Evolutionary conservation across 192 early-diverging fungal genomes (phyloP).

Genomic region (Geosiphon pyriformis): DNA sequence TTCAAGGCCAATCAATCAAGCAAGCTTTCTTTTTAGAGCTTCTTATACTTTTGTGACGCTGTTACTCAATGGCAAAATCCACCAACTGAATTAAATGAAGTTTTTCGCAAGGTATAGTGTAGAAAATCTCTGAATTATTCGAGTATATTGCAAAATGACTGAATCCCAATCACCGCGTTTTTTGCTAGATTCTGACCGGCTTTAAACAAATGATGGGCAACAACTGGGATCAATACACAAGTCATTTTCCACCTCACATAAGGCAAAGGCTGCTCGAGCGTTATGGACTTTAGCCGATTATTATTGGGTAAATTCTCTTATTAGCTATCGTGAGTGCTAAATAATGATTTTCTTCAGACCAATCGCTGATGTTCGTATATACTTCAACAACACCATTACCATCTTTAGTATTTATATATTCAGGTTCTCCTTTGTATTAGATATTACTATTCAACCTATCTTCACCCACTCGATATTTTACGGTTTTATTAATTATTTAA

Average conservation of each 20-base stretch:
- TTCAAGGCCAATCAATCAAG: neutral
- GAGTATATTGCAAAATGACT: too few species aligned
- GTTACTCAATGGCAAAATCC: conserved; percentile 72
- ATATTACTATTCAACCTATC: too few species aligned
- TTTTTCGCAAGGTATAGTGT: conserved; percentile 54
- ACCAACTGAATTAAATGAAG: conserved; percentile 51
- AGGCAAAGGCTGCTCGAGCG: conserved; percentile 43
- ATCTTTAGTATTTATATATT: too few species aligned
- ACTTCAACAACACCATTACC: too few species aligned
- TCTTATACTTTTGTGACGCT: conserved; percentile 76
- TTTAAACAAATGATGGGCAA: conserved; percentile 62
- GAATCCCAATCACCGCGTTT: neutral
- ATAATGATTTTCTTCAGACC: too few species aligned
- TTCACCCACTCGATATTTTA: too few species aligned
- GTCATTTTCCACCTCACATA: conserved; percentile 41
- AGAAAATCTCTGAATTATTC: conserved; percentile 6
- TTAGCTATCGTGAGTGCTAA: too few species aligned
- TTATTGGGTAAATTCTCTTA: neutral
- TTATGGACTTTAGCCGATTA: conserved; percentile 42
- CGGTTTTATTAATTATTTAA: too few species aligned
- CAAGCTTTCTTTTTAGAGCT: conserved; percentile 40
- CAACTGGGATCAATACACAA: conserved; percentile 51
- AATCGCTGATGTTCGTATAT: too few species aligned
- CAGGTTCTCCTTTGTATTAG: too few species aligned
- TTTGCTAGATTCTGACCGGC: conserved; percentile 51